A percentile compares a stretch with the other conserved stretches of the same genome.
These are phyloP conservation scores for Carex kokanica DNA, from an alignment of 176 grass and related monocot species.

Conservation along the genomic window DNA sequence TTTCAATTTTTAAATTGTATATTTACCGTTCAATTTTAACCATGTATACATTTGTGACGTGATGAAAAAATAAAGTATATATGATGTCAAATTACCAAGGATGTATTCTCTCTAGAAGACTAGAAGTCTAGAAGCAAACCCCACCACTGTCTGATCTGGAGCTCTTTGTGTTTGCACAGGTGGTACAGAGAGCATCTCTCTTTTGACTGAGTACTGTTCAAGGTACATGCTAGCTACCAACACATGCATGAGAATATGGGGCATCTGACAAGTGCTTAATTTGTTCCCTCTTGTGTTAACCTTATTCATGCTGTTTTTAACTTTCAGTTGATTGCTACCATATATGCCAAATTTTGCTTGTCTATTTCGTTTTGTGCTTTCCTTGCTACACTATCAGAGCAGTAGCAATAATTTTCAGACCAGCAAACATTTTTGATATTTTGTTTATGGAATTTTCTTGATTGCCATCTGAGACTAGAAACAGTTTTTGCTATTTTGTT, in stretches of 20 bases:
- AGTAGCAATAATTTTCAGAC: background rate
- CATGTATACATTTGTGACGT: background rate
- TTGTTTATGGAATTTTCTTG: background rate
- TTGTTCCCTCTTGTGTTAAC: conserved; percentile 4
- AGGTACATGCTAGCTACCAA: conserved; percentile 2
- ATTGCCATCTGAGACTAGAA: background rate
- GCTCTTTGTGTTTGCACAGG: background rate
- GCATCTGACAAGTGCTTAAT: conserved; percentile 6
- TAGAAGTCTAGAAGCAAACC: background rate
- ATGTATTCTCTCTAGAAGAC: background rate
- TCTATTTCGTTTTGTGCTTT: conserved; percentile 1
- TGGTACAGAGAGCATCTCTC: conserved; percentile 14
- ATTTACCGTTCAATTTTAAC: background rate
- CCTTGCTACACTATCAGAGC: background rate
- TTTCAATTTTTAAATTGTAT: background rate
- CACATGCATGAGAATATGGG: conserved; percentile 11
- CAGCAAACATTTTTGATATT: background rate
- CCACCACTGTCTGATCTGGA: background rate
- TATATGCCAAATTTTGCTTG: conserved; percentile 4
- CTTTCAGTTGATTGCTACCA: conserved; percentile 12
- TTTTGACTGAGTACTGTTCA: background rate
- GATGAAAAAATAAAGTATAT: background rate
- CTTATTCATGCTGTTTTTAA: conserved; percentile 3
- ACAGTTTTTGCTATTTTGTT: background rate
- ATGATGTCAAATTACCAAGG: conserved; percentile 14